A percentile compares a stretch with the other conserved stretches of the same genome.
phyloP scores from a whole-genome alignment of 768 basidiomycete species.

The Scleroderma citrinum region DNA sequence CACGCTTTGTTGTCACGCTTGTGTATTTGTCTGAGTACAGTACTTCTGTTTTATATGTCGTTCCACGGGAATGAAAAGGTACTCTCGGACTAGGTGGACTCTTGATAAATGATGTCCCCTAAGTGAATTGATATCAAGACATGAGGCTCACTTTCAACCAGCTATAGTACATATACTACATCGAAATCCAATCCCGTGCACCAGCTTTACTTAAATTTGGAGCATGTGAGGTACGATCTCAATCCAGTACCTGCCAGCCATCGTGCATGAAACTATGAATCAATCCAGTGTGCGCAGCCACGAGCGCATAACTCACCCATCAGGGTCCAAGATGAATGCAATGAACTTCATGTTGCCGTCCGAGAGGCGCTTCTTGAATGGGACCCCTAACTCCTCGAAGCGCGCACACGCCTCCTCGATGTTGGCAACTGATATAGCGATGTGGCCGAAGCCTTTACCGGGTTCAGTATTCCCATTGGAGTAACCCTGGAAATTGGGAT shows the following conservation, averaged over 20 bases:
- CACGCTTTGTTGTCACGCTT: background rate
- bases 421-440: constrained; percentile 79
- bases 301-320: constrained; percentile 45
- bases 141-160: too few relatives aligned
- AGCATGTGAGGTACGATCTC: constrained; percentile 42
- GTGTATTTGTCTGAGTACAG: background rate
- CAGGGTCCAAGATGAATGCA: constrained; percentile 82
- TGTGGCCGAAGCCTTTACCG: constrained; percentile 77
- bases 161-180: too few relatives aligned
- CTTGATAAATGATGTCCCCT: too few relatives aligned
- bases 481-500: constrained; percentile 76
- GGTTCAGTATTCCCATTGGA: constrained; percentile 82
- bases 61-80: too few relatives aligned
- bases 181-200: too few relatives aligned
- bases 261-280: background rate
- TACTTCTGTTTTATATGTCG: too few relatives aligned
- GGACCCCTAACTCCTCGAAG: constrained; percentile 73
- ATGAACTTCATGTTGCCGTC: constrained; percentile 86
- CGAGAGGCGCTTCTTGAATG: constrained; percentile 80
- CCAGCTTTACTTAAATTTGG: constrained; percentile 14
- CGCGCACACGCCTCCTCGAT: constrained; percentile 78
- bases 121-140: too few relatives aligned
- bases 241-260: constrained; percentile 50
- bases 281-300: background rate
- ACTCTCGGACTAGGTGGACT: too few relatives aligned